Evolutionary conservation across 2,329 filamentous ascomycete genomes (phyloP), one percentile per base, ranked within the genome.

Genomic region (Pseudovirgaria hyperparasitica): DNA sequence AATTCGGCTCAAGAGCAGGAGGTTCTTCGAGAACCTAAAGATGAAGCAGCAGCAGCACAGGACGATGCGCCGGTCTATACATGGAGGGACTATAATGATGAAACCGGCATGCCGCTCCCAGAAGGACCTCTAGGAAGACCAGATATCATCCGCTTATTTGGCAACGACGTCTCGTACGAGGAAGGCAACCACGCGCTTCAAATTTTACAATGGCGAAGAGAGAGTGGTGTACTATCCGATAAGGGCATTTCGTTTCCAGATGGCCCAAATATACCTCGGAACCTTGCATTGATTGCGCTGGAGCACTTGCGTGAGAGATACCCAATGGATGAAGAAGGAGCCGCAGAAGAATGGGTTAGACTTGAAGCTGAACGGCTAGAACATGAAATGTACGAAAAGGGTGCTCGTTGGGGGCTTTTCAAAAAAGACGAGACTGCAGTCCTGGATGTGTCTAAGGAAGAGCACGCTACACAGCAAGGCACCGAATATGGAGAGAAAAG

Each of bases 271-370:
- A 38, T 51, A n/a, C 45, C 32, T 22, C 37, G 40, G 3, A 39
- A 40, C 0, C 34, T 41, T 3, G 48, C 47, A 2, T 28, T 46
- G 11, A 47, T 46, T 16, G 54, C 41, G 5, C 32, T 57, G 14
- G 39, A 45, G 15, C 56, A 48, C 43, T 37, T 57, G 24, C 48
- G 54, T 9, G 34, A 48, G 5, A 30, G 31, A 9, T 50, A 43
- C 26, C 54, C 54, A n/a, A 40, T 56, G 16, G 54, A 57, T 33
- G 54, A 57, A 27, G 52, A 53, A 25, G 42, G 45, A 2, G 52
- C 52, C 9, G 54, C 54, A 7, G 45, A 52, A 26, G 46, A 48
- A 28, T 57, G 52, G 50, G 50, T 51, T 5, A 48, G 53, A 35
- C 43, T 38, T 22, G 52, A 56, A 30, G 51, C 50, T 2, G 50